phyloP scores from a whole-genome alignment of 148 eudicot species.

The Simmondsia chinensis region DNA sequence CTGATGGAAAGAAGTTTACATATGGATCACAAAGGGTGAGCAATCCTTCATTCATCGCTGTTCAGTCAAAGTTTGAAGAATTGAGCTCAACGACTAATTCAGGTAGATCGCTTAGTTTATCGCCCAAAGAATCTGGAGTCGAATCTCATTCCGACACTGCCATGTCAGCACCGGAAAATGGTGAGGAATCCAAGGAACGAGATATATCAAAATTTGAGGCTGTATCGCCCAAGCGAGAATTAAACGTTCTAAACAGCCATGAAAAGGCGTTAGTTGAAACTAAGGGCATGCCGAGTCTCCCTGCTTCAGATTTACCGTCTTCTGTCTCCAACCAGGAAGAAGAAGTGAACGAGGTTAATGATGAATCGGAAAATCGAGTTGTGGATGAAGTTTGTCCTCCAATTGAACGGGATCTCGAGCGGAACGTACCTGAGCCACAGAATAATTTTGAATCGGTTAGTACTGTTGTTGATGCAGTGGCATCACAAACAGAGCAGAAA shows the following conservation, averaged over 20 bases:
- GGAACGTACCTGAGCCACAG: constrained; percentile 16
- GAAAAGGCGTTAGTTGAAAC: constrained; percentile 18
- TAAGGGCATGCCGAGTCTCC: constrained; percentile 11
- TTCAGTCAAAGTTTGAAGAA: constrained; percentile 65
- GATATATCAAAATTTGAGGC: constrained; percentile 46
- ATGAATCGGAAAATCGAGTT: constrained; percentile 9
- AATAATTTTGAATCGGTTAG: constrained; percentile 5
- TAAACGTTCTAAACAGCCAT: constrained; percentile 7
- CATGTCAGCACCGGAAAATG: constrained; percentile 23
- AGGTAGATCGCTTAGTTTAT: constrained; percentile 21
- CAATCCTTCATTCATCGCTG: constrained; percentile 65
- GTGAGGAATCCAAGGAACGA: constrained; percentile 28
- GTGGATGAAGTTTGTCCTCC: constrained; percentile 18
- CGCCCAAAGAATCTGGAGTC: constrained; percentile 23
- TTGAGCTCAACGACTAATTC: constrained; percentile 31
- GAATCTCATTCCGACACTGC: constrained; percentile 22
- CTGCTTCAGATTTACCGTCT: constrained; percentile 17
- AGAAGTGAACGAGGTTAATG: constrained; percentile 16
- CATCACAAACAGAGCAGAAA: constrained; percentile 20
- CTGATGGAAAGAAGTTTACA: constrained; percentile 43
- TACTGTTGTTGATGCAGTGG: constrained; percentile 13
- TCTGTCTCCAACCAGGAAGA: constrained; percentile 21
- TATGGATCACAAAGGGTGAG: constrained; percentile 48
- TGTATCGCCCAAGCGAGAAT: constrained; percentile 25
- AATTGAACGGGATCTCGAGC: constrained; percentile 27